These are phyloP conservation scores for Yarrowia osloensis DNA, from an alignment of 805 yeast species.

Conservation along the genomic window DNA sequence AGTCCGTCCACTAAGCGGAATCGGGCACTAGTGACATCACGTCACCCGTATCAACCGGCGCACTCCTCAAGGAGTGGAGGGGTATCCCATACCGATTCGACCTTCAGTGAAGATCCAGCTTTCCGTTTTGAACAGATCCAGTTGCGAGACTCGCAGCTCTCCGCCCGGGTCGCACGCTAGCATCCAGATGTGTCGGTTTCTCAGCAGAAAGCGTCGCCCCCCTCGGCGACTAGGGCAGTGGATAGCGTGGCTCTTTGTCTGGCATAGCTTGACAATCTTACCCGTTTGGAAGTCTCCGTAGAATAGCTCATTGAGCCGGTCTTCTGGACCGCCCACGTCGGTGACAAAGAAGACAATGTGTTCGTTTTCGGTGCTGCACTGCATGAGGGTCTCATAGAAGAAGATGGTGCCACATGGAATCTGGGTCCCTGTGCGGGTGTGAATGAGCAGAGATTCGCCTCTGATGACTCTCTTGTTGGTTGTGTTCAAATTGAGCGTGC, in stretches of 20 bases:
- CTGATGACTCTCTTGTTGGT: constrained; percentile 4
- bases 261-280: background rate
- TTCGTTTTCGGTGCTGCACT: constrained; percentile 7
- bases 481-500: background rate
- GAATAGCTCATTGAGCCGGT: background rate
- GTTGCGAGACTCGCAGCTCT: background rate
- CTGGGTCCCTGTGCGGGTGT: background rate
- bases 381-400: constrained; percentile 16
- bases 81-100: background rate
- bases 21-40: background rate
- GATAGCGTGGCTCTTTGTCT: constrained; percentile 17
- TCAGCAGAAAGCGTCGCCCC: background rate
- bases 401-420: constrained; percentile 1
- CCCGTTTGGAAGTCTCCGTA: background rate
- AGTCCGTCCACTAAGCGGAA: background rate
- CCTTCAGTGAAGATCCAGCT: background rate
- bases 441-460: background rate
- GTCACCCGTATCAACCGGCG: no score
- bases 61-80: background rate
- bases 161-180: background rate
- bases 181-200: constrained; percentile 9
- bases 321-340: constrained; percentile 4
- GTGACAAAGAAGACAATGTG: background rate
- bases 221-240: constrained; percentile 5
- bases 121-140: background rate